A percentile compares a stretch with the other conserved stretches of the same genome.
These are phyloP conservation scores for Aspergillus wentii DNA, from an alignment of 495 filamentous ascomycete species.

Conservation along the genomic window DNA sequence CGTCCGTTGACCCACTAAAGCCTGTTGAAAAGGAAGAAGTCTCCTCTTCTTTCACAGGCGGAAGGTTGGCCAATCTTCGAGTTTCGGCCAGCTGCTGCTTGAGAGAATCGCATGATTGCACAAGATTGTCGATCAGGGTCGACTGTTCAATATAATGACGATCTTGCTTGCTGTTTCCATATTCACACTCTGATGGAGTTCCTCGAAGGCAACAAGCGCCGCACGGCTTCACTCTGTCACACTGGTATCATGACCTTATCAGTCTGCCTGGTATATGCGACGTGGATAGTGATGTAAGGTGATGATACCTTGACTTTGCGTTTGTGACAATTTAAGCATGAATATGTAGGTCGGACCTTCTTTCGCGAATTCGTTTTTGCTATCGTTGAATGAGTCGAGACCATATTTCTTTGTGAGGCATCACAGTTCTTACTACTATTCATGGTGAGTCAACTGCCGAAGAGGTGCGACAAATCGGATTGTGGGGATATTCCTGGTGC, in stretches of 20 bases:
- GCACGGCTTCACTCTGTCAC: constrained; percentile 25
- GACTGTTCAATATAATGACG: constrained; percentile 23
- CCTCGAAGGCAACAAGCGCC: constrained; percentile 24
- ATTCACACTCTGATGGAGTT: constrained; percentile 24
- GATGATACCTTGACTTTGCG: constrained; percentile 24
- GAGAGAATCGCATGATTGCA: constrained; percentile 13
- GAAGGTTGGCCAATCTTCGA: constrained; percentile 11
- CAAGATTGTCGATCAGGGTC: constrained; percentile 18
- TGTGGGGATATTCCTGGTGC: too few species aligned
- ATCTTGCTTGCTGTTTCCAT: constrained; percentile 22
- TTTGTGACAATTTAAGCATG: constrained; percentile 25
- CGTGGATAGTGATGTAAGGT: too few species aligned
- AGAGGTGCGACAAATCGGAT: too few species aligned
- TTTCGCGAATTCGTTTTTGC: constrained; percentile 12
- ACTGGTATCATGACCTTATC: constrained; percentile 8
- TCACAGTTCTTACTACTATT: too few species aligned
- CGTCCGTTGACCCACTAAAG: too few species aligned
- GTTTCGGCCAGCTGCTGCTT: constrained; percentile 16
- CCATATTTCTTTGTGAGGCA: constrained; percentile 1
- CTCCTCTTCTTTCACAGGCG: constrained; percentile 13
- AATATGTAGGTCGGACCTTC: constrained; percentile 25
- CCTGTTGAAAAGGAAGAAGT: too few species aligned
- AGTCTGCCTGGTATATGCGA: not conserved
- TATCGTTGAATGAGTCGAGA: not conserved
- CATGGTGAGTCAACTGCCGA: too few species aligned